phyloP scores from a whole-genome alignment of 2,329 filamentous ascomycete species.

The Epichloe festucae region DNA sequence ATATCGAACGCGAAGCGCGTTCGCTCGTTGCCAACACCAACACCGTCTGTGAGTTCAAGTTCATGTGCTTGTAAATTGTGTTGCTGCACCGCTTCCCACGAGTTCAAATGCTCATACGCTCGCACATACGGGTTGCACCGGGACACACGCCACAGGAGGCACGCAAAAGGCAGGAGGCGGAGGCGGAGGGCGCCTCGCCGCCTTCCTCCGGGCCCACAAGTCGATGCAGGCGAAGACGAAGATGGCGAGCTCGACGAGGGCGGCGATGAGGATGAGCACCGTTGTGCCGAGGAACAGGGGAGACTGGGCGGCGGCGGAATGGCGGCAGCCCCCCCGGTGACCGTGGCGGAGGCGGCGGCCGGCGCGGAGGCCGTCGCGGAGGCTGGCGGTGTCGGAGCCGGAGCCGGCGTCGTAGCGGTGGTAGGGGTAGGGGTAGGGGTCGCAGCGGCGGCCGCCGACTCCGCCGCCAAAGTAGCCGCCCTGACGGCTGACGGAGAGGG shows the following conservation, averaged over 20 bases:
- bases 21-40: too few relatives aligned
- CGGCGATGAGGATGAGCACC: slow-evolving; percentile 14
- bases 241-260: slow-evolving; percentile 23
- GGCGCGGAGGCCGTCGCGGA: background rate
- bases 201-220: too few relatives aligned
- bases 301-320: background rate
- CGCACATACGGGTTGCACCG: background rate
- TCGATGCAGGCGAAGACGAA: slow-evolving; percentile 29
- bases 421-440: background rate
- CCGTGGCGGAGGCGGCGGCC: too few relatives aligned
- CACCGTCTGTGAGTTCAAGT: too few relatives aligned
- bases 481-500: slow-evolving; percentile 7
- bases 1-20: too few relatives aligned
- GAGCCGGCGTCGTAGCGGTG: background rate
- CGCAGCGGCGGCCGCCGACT: background rate
- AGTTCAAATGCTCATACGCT: too few relatives aligned
- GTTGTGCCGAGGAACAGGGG: slow-evolving; percentile 11
- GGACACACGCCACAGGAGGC: background rate
- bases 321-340: background rate
- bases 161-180: background rate
- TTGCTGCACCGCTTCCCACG: too few relatives aligned
- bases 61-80: too few relatives aligned
- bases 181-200: slow-evolving; percentile 13
- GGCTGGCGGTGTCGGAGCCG: background rate
- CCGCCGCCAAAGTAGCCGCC: background rate